phyloP scores from a whole-genome alignment of 2,329 filamentous ascomycete genomes.

The Penicillium expansum region DNA sequence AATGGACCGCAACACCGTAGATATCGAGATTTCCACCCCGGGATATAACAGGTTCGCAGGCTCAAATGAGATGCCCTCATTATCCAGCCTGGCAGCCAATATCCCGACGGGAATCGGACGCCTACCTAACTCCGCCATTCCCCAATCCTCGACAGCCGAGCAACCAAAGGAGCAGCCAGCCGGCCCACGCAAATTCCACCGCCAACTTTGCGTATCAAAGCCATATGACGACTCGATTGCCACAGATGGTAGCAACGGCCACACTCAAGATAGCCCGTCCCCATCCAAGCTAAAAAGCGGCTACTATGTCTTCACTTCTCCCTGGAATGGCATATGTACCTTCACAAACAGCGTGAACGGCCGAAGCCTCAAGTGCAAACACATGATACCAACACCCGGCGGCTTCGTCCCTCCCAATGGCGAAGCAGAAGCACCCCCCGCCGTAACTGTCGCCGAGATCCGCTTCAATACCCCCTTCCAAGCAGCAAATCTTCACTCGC shows the following conservation, averaged over 20 bases:
- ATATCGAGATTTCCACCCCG: conserved; percentile 58
- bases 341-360: conserved; percentile 78
- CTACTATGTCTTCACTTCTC: conserved; percentile 73
- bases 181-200: conserved; percentile 32
- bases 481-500: conserved; percentile 32
- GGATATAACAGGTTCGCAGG: conserved; percentile 59
- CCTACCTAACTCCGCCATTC: conserved; percentile 13
- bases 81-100: conserved; percentile 31
- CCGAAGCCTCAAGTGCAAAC: conserved; percentile 70
- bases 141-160: conserved; percentile 10
- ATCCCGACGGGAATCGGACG: conserved; percentile 26
- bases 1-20: conserved; percentile 37
- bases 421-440: conserved; percentile 27
- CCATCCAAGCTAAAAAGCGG: conserved; percentile 37
- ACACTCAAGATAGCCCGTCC: conserved; percentile 3
- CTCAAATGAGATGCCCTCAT: conserved; percentile 35
- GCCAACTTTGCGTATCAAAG: conserved; percentile 34
- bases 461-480: conserved; percentile 79
- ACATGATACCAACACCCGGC: conserved; percentile 54
- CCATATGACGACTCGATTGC: conserved; percentile 17
- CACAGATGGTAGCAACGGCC: conserved; percentile 9
- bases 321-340: conserved; percentile 84
- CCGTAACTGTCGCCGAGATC: conserved; percentile 71
- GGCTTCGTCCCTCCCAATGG: conserved; percentile 21
- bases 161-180: conserved; percentile 15